Evolutionary conservation across 108 stramenopile genomes (phyloP).

Genomic region (Skeletonema grethae): DNA sequence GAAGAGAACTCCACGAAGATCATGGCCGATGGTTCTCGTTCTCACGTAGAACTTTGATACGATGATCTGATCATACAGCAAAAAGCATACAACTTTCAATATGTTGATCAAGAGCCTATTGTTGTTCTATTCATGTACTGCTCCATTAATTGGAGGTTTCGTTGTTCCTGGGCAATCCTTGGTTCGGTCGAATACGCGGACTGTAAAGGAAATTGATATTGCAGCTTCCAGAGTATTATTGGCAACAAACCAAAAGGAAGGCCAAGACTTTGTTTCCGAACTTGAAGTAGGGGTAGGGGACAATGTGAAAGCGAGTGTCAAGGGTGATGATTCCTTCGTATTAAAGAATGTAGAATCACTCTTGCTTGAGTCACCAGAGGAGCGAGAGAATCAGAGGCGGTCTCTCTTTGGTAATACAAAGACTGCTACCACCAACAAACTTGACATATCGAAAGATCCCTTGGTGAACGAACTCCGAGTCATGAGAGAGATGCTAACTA

Average conservation of each 20-base stretch:
- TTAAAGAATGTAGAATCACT: slow-evolving; percentile 22
- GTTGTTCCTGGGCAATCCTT: background rate
- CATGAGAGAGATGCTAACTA: slow-evolving; percentile 24
- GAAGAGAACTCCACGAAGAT: background rate
- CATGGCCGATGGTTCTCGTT: background rate
- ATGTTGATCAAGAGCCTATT: slow-evolving; percentile 3
- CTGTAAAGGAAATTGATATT: background rate
- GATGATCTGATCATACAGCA: background rate
- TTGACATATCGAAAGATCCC: slow-evolving; percentile 56
- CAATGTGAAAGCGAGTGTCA: background rate
- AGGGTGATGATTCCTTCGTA: slow-evolving; percentile 18
- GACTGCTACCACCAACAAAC: slow-evolving; percentile 29
- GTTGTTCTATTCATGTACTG: background rate
- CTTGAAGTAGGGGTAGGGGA: background rate
- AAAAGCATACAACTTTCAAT: background rate
- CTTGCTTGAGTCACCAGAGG: slow-evolving; percentile 32
- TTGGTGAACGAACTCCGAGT: slow-evolving; percentile 26
- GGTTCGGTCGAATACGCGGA: background rate
- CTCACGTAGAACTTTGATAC: background rate
- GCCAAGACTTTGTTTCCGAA: background rate
- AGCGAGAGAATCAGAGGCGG: slow-evolving; percentile 37
- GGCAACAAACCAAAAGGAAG: background rate
- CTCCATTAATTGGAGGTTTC: background rate
- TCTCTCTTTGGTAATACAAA: slow-evolving; percentile 35
- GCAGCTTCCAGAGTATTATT: background rate